Evolutionary conservation across 805 yeast genomes (phyloP).

Genomic region (Wickerhamomyces pijperi): DNA sequence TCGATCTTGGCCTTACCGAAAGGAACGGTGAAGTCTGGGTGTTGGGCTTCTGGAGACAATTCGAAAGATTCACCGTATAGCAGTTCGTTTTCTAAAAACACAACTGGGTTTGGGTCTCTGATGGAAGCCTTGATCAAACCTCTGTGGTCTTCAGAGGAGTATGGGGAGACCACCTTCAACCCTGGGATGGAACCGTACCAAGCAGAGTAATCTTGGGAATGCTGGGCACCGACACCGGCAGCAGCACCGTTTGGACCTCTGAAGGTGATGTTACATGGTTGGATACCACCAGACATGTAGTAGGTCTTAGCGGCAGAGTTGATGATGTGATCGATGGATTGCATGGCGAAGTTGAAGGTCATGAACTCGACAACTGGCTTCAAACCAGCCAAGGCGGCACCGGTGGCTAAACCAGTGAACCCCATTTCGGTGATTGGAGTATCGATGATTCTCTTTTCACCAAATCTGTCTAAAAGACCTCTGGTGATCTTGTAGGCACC

Average conservation of each 20-base stretch:
- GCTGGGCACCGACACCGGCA: slow-evolving; percentile 99
- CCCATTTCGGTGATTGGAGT: slow-evolving; percentile 99
- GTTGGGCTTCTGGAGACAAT: slow-evolving; percentile 77
- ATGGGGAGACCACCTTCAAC: slow-evolving; percentile 91
- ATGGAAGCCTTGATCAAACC: slow-evolving; percentile 94
- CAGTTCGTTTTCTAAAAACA: slow-evolving; percentile 92
- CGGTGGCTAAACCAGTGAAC: slow-evolving; percentile 90
- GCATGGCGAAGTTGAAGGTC: slow-evolving; percentile 99
- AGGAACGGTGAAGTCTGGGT: slow-evolving; percentile 85
- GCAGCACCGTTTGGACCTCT: slow-evolving; percentile 99
- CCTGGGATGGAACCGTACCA: slow-evolving; percentile 99
- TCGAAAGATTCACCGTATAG: slow-evolving; percentile 87
- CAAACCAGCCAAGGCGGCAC: slow-evolving; percentile 66
- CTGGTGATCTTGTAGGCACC: slow-evolving; percentile 98
- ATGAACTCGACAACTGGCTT: slow-evolving; percentile 97
- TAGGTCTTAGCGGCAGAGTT: slow-evolving; percentile 98
- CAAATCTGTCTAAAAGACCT: slow-evolving; percentile 82
- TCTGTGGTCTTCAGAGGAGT: slow-evolving; percentile 89
- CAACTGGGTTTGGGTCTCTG: slow-evolving; percentile 97
- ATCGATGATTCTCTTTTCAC: slow-evolving; percentile 64
- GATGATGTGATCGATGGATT: slow-evolving; percentile 95
- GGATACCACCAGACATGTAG: slow-evolving; percentile 99
- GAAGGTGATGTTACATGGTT: slow-evolving; percentile 93
- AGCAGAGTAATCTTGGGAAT: slow-evolving; percentile 93
- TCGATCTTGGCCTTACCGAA: slow-evolving; percentile 94